A percentile compares a stretch with the other conserved stretches of the same genome.
Conservation (phyloP, 805 yeast genomes). For the Sugiyamaella americana region DNA sequence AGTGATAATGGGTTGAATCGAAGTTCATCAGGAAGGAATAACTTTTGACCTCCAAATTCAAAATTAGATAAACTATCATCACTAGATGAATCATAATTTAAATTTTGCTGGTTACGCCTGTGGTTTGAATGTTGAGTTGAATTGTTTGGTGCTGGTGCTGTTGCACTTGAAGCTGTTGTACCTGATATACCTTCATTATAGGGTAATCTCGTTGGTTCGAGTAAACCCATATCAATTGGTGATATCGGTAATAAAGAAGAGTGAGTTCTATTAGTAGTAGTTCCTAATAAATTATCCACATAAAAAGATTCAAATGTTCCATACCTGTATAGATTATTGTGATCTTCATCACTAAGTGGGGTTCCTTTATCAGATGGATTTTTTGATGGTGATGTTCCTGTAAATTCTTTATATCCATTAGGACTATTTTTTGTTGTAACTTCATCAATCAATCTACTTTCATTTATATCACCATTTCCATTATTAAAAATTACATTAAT, state of each 20-base stretch:
- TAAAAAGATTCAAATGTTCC: background rate
- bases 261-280: background rate
- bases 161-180: background rate
- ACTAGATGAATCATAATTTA: background rate
- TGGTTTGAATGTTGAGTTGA: background rate
- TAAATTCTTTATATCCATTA: background rate
- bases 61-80: background rate
- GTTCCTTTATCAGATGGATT: background rate
- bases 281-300: background rate
- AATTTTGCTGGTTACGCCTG: background rate
- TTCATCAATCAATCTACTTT: background rate
- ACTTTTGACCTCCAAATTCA: background rate
- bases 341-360: background rate
- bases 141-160: background rate
- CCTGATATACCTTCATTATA: background rate
- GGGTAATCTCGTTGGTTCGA: background rate
- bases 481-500: background rate
- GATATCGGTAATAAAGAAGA: background rate
- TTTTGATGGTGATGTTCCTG: background rate
- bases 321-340: background rate
- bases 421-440: background rate
- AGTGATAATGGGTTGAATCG: background rate
- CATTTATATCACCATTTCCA: background rate
- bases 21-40: slow-evolving; percentile 6
- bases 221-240: background rate